These are phyloP conservation scores for Diaporthe helianthi DNA, from an alignment of 2,329 filamentous ascomycete species.

Conservation along the genomic window DNA sequence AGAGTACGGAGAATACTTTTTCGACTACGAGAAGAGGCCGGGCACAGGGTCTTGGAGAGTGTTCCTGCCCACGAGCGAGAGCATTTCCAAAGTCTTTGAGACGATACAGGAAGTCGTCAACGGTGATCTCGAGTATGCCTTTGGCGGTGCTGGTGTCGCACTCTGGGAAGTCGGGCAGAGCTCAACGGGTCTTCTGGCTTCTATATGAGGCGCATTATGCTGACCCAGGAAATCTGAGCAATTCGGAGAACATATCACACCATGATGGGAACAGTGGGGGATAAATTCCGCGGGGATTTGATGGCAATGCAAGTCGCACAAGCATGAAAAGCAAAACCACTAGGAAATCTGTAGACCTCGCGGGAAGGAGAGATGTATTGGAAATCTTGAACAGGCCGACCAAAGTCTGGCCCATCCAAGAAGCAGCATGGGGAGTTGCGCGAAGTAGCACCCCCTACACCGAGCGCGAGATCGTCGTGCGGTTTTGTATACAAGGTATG, in stretches of 20 bases:
- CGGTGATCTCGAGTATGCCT: constrained; percentile 18
- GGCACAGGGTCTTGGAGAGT: constrained; percentile 20
- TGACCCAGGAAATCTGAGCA: not conserved
- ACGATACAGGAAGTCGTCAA: constrained; percentile 31
- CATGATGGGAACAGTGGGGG: too few species aligned
- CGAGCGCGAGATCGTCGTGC: not conserved
- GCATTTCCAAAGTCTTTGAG: constrained; percentile 27
- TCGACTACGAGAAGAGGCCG: constrained; percentile 29
- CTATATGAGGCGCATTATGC: constrained; percentile 6
- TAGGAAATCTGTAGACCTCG: too few species aligned
- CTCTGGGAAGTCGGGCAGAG: constrained; percentile 37
- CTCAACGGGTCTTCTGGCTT: constrained; percentile 30
- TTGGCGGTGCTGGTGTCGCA: constrained; percentile 33
- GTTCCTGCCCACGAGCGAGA: constrained; percentile 31
- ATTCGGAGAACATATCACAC: not conserved
- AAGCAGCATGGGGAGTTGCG: not conserved
- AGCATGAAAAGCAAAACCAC: too few species aligned
- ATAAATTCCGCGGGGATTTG: not conserved
- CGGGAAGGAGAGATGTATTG: not conserved
- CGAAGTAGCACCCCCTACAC: not conserved
- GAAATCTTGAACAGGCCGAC: not conserved
- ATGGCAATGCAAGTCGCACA: not conserved
- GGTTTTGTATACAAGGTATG: not conserved
- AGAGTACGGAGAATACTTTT: constrained; percentile 31
- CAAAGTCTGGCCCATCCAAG: too few species aligned